Evolutionary conservation across 345 rosid genomes (phyloP).

Genomic region (Melaleuca quinquenervia): DNA sequence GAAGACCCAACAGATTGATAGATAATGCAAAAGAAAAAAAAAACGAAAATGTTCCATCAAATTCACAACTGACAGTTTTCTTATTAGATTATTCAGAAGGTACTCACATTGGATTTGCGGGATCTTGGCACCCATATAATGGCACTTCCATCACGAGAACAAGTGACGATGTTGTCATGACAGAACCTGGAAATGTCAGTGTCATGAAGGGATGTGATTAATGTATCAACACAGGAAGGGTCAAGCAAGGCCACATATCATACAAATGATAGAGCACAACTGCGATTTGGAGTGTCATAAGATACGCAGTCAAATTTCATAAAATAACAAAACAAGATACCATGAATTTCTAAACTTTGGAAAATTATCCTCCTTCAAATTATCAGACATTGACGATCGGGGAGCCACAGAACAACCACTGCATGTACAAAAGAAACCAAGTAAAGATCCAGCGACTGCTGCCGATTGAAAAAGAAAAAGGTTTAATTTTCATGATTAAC

Average conservation of each 20-base stretch:
- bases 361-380: constrained; percentile 72
- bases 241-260: neutral
- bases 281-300: neutral
- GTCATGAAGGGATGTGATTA: neutral
- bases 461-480: constrained; percentile 4
- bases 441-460: neutral
- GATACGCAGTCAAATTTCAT: neutral
- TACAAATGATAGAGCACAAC: neutral
- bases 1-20: neutral
- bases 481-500: neutral
- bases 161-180: constrained; percentile 93
- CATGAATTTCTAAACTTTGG: constrained; percentile 90
- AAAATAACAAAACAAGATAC: constrained; percentile 15
- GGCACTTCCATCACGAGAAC: constrained; percentile 99
- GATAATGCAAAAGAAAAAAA: neutral
- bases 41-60: neutral
- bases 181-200: constrained; percentile 53
- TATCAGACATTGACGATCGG: constrained; percentile 58
- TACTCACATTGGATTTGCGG: constrained; percentile 79
- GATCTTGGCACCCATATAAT: constrained; percentile 92
- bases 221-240: neutral
- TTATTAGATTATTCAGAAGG: neutral
- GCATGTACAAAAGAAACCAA: constrained; percentile 10
- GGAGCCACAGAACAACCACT: constrained; percentile 92
- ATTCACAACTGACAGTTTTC: neutral